Percentiles rank a stretch among this genome's conserved stretches.
phyloP scores from a whole-genome alignment of 106 monocot species.

The Ottelia alismoides region DNA sequence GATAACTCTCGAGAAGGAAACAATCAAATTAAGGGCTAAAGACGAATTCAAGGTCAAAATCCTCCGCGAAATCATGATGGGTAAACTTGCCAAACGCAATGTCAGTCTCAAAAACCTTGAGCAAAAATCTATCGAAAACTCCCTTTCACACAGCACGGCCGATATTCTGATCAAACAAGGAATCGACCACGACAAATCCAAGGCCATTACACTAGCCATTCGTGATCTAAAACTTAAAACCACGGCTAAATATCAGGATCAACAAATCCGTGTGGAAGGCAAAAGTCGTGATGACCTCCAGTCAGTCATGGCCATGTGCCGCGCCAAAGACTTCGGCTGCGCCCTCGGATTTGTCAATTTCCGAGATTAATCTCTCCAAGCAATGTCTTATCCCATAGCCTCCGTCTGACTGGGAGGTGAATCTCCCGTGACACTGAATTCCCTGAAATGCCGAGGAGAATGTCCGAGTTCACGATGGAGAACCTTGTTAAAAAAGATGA shows the following conservation, averaged over 20 bases:
- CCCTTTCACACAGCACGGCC: background rate
- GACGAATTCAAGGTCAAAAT: background rate
- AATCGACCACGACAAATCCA: background rate
- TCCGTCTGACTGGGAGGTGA: no score
- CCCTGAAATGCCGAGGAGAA: no score
- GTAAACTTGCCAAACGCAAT: background rate
- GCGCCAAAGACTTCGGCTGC: background rate
- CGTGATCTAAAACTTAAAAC: background rate
- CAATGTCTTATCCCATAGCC: no score
- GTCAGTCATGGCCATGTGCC: background rate
- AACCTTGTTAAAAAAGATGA: no score
- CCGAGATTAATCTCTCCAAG: no score
- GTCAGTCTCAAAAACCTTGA: background rate
- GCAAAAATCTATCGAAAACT: background rate
- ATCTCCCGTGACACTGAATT: no score
- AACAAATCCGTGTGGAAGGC: background rate
- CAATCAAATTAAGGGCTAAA: background rate
- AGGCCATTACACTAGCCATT: background rate
- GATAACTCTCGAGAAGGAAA: background rate
- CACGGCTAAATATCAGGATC: background rate
- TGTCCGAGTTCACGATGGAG: no score
- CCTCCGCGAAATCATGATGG: background rate
- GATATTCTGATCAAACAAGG: background rate
- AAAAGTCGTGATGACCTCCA: background rate
- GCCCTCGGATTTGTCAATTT: no score